Evolutionary conservation across 1,139 yeast genomes (phyloP).

Genomic region (Pichia sp.): DNA sequence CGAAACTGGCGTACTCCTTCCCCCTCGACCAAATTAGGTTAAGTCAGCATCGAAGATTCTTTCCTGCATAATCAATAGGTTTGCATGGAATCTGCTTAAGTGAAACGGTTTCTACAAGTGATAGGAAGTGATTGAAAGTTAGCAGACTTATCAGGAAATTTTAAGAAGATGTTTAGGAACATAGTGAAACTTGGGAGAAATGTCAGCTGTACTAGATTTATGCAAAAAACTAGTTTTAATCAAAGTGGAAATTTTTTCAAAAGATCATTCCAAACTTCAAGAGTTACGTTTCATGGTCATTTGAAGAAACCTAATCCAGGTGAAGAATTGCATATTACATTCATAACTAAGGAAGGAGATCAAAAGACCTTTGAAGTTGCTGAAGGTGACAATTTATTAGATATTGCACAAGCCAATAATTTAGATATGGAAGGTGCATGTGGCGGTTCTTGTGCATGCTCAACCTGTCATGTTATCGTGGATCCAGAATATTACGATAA

Average conservation of each 20-base stretch:
- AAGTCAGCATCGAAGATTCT: too few relatives aligned
- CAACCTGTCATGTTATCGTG: constrained; percentile 93
- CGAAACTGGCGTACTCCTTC: too few relatives aligned
- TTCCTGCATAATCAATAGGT: too few relatives aligned
- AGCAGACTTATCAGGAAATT: neutral
- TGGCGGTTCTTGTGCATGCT: constrained; percentile 98
- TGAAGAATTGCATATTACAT: constrained; percentile 85
- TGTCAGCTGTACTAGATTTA: neutral
- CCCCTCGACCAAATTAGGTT: too few relatives aligned
- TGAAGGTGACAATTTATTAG: constrained; percentile 86
- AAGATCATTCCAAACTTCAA: constrained; percentile 18
- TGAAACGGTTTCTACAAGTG: too few relatives aligned
- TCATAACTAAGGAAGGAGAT: constrained; percentile 85
- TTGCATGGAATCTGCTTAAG: too few relatives aligned
- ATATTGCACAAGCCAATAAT: constrained; percentile 90
- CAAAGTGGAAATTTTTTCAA: constrained; percentile 1
- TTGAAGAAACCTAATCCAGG: constrained; percentile 87
- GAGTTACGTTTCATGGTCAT: constrained; percentile 58
- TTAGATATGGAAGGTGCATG: constrained; percentile 97
- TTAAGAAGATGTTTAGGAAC: neutral
- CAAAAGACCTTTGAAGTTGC: constrained; percentile 80
- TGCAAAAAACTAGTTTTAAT: neutral
- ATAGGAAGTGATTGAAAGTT: too few relatives aligned
- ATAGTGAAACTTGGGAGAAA: constrained; percentile 1
- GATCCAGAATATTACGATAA: constrained; percentile 91